A percentile compares a stretch with the other conserved stretches of the same genome.
Conservation (phyloP, 2,329 filamentous ascomycete species). For the Fusarium dimerum region DNA sequence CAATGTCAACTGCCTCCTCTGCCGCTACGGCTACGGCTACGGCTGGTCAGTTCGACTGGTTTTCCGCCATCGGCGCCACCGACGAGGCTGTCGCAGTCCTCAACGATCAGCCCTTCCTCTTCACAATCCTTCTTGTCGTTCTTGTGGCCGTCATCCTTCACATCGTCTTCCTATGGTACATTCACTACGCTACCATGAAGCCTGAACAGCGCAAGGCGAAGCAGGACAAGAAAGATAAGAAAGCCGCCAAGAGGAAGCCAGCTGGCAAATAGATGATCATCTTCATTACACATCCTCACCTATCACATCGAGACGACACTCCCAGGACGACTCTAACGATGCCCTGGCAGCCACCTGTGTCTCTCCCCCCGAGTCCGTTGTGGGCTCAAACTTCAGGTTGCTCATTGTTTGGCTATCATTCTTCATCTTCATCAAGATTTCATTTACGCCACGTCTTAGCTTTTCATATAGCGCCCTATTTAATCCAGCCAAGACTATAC, state of each 20-base stretch:
- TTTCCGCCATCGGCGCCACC: conserved; percentile 58
- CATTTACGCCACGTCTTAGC: neutral
- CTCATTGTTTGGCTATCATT: neutral
- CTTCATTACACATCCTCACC: neutral
- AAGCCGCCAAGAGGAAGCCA: conserved; percentile 32
- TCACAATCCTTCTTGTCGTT: conserved; percentile 58
- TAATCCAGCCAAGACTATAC: neutral
- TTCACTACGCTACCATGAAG: conserved; percentile 61
- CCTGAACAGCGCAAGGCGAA: conserved; percentile 61
- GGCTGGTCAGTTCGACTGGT: conserved; percentile 59
- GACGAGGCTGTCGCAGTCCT: conserved; percentile 58
- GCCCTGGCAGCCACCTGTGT: neutral
- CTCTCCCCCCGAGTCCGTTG: neutral
- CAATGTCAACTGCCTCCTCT: neutral
- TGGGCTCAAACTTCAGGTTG: neutral
- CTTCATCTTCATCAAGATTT: neutral
- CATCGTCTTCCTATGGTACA: conserved; percentile 54
- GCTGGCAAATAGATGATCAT: conserved; percentile 1
- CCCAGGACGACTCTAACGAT: neutral
- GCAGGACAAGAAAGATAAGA: conserved; percentile 43
- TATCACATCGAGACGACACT: neutral
- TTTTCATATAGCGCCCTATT: neutral
- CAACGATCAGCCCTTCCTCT: conserved; percentile 62
- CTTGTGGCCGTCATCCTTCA: conserved; percentile 51
- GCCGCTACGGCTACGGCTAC: neutral